Base-by-base conservation (phyloP, 805 yeast species). In the Candida boidinii region DNA sequence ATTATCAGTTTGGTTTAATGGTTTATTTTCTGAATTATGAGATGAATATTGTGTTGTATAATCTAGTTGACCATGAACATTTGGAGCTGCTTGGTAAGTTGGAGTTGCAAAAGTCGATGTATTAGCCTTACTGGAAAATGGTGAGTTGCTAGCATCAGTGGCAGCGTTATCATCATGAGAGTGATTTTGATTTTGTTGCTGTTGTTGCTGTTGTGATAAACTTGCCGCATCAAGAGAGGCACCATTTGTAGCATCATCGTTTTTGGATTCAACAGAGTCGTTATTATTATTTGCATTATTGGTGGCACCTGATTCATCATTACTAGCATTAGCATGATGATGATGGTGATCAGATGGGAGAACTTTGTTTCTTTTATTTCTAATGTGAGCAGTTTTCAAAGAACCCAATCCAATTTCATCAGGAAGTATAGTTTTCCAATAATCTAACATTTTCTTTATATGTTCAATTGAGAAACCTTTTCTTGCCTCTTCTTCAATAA, bases 401-500 rank as follows among this genome's bases (percentile, higher is more conserved):
- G 4, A 7, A 7, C 22, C 4, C 15, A 30, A 20, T 10, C 25
- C 25, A 9, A 30, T 18, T 9, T 24, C 28, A 4, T 8, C 4
- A 7, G 33, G 33, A 5, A 30, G 21, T 9, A 14, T 30, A 7
- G 11, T 17, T 4, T 30, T 23, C 26, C 25, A 30, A n/a, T 23
- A 30, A 7, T 24, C 33, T 9, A 30, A 16, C 4, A 30, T 25
- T n/a, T 20, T 30, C 12, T 25, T 23, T n/a, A 30, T 9, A 14
- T 30, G 28, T 21, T 30, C 33, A 18, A 23, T 23, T 8, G 15
- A 23, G 15, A 17, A 30, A 12, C 33, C 33, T 6, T 23, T 22
- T 17, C 4, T 24, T 3, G 28, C 33, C 17, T 30, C 33, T 30
- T 23, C 33, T 25, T 30, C 17, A 13, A 30, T 30, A 10, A 30